Evolutionary conservation across 129 eudicot genomes (phyloP).

Genomic region (Artemisia annua): DNA sequence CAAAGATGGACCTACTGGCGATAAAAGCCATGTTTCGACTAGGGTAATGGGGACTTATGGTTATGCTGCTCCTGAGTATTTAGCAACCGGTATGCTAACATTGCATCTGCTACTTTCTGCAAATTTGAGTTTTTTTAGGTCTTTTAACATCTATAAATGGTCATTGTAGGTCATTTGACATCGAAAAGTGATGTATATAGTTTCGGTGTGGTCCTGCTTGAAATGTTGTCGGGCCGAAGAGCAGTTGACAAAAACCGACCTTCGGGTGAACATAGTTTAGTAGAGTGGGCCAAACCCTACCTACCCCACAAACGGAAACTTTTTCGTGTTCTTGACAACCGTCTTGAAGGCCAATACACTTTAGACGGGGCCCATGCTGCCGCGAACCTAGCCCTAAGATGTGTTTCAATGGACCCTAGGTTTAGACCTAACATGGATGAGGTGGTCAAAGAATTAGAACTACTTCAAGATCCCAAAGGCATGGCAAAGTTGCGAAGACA

Average conservation of each 20-base stretch:
- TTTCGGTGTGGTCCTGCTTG: conserved; percentile 89
- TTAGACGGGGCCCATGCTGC: conserved; percentile 57
- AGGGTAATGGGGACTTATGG: conserved; percentile 94
- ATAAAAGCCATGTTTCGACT: conserved; percentile 83
- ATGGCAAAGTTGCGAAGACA: conserved; percentile 38
- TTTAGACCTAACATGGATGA: conserved; percentile 78
- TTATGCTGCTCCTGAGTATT: conserved; percentile 92
- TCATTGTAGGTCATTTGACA: conserved; percentile 65
- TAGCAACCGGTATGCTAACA: conserved; percentile 61
- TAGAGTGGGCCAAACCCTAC: conserved; percentile 90
- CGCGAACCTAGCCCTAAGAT: conserved; percentile 57
- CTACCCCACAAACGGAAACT: conserved; percentile 67
- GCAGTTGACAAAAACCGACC: conserved; percentile 90
- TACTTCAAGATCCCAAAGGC: conserved; percentile 53
- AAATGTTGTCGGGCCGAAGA: conserved; percentile 76
- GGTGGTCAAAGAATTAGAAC: conserved; percentile 77
- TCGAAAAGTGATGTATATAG: conserved; percentile 76
- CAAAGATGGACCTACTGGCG: conserved; percentile 86
- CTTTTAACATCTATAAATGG: not conserved
- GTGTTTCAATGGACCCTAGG: conserved; percentile 69
- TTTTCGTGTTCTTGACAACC: conserved; percentile 69
- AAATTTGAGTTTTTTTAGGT: not conserved
- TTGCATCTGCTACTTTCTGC: not conserved
- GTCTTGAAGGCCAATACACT: conserved; percentile 76
- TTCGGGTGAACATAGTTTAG: conserved; percentile 73